Base-by-base conservation (phyloP, 2,329 filamentous ascomycete species). In the Dothistroma septosporum region DNA sequence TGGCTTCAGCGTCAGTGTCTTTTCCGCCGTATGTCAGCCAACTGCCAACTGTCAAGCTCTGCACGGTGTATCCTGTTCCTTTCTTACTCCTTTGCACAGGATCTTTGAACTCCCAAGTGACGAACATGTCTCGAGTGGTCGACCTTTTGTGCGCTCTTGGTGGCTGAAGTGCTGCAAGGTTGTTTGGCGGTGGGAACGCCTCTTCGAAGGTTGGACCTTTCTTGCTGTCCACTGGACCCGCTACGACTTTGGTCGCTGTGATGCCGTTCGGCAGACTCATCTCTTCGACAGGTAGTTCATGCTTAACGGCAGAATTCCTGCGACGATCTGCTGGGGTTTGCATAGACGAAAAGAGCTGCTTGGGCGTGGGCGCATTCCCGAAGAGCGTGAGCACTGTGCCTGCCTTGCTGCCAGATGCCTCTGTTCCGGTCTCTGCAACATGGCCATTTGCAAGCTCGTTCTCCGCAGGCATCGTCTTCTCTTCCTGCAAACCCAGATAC, bases 261-360 rank as follows among this genome's bases (percentile, higher is more conserved):
- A 96, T 84, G 41, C 91, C 91, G 60, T 85, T 87, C 0, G 92
- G 92, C 28, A 97, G 78, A 21, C 79, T 83, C 41, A 82, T 80
- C 69, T 91, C 88, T 55, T 84, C 82, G 10, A 91, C 76, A 0
- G 70, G 72, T 31, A 79, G 69, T 35, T 76, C 73, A 1, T 70
- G 59, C 61, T 70, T 67, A 55, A 68, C 64, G 31, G 59, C 28
- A 1, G 58, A n/a, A 22, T 62, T 58, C n/a, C 57, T 31, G n/a
- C 60, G 54, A 14, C 55, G 61, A 14, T 58, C 53, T 11, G 57
- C 32, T 11, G 64, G 44, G 58, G 66, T 61, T 65, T 89, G 90
- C 54, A 96, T 79, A 74, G 92, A 96, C 4, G 93, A 96, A 73
- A 94, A 97, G 4, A 97, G 79, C 62, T 93, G 89, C 67, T 87